A percentile compares a stretch with the other conserved stretches of the same genome.
Evolutionary conservation across 768 basidiomycete species (phyloP).

Genomic region (Leccinum sublutescens): DNA sequence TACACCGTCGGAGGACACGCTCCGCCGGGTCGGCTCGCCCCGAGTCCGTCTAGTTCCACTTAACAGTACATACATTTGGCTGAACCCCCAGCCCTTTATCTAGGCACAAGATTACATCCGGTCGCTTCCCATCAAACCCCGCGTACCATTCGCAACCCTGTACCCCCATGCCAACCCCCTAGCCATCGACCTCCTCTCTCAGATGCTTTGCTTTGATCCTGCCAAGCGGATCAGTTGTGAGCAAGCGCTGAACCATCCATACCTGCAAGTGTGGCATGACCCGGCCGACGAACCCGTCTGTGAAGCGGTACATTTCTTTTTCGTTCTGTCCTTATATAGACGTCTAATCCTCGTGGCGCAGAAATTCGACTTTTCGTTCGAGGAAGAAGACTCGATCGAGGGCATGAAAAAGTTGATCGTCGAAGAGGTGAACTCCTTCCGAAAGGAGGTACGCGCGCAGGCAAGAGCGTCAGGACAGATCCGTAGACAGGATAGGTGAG

Average conservation of each 20-base stretch:
- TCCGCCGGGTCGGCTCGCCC: conserved; percentile 93
- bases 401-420: conserved; percentile 97
- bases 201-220: conserved; percentile 95
- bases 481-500: conserved; percentile 73
- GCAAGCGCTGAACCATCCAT: conserved; percentile 92
- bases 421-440: conserved; percentile 87
- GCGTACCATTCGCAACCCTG: conserved; percentile 86
- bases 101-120: conserved; percentile 98
- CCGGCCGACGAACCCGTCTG: conserved; percentile 91
- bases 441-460: conserved; percentile 86
- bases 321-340: too few species aligned
- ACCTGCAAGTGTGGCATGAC: conserved; percentile 96
- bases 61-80: background rate
- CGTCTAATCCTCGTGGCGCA: background rate
- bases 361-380: conserved; percentile 96
- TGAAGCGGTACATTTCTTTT: conserved; percentile 52
- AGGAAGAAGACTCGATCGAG: conserved; percentile 93
- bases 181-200: conserved; percentile 88
- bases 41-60: conserved; percentile 51
- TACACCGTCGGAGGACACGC: conserved; percentile 94
- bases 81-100: conserved; percentile 8
- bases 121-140: conserved; percentile 94
- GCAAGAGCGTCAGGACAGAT: conserved; percentile 70
- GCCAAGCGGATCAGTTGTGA: conserved; percentile 95
- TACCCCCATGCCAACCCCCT: conserved; percentile 94